Percentiles rank a stretch among this genome's conserved stretches.
These are phyloP conservation scores for Ceratobasidium sp. DNA, from an alignment of 1,284 basidiomycete species.

Conservation along the genomic window DNA sequence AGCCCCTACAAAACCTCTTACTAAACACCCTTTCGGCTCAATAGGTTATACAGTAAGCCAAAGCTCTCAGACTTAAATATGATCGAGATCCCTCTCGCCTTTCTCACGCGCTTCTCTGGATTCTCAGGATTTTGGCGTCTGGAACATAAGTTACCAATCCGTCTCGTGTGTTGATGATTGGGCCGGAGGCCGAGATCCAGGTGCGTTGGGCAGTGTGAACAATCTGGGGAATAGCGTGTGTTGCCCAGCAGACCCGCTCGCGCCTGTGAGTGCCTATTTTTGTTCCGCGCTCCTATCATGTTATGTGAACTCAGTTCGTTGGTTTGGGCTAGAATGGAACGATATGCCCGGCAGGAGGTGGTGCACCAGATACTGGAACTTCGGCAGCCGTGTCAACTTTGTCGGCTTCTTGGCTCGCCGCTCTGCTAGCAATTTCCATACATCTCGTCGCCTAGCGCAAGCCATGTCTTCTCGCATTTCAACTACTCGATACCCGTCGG, in stretches of 20 bases:
- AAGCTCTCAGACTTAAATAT: background rate
- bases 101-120: background rate
- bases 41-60: slow-evolving; percentile 31
- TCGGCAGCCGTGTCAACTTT: slow-evolving; percentile 6
- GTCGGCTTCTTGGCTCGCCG: slow-evolving; percentile 1
- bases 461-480: background rate
- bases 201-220: slow-evolving; percentile 50
- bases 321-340: slow-evolving; percentile 28
- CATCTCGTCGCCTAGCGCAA: background rate
- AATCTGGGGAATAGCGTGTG: slow-evolving; percentile 47
- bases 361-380: slow-evolving; percentile 38
- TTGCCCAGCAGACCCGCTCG: slow-evolving; percentile 48
- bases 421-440: background rate
- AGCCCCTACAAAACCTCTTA: background rate
- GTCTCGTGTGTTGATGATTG: slow-evolving; percentile 46
- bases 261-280: slow-evolving; percentile 39
- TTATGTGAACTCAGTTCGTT: background rate
- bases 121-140: slow-evolving; percentile 49
- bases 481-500: background rate
- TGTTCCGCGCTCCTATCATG: background rate
- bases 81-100: background rate
- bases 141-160: slow-evolving; percentile 50
- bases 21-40: background rate
- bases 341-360: slow-evolving; percentile 30
- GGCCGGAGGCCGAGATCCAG: slow-evolving; percentile 47